Evolutionary conservation across 1,284 basidiomycete species (phyloP), one percentile per base, ranked within the genome.

Genomic region (Irpex lacteus): DNA sequence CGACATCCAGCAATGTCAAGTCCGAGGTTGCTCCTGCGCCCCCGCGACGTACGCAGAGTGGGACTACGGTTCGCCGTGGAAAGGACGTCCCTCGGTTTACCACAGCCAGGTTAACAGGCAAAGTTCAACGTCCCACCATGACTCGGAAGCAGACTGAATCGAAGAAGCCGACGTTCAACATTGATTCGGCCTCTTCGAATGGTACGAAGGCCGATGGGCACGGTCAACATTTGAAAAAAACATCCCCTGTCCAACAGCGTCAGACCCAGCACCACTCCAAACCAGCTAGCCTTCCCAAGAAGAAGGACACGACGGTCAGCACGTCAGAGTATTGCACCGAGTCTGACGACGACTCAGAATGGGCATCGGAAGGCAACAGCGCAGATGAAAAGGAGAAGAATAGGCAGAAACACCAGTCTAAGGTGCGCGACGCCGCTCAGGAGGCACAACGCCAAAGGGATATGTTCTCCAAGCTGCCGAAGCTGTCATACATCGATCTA

Each of bases 391-490:
- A 59, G 68, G 62, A 68, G 50, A 68, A 70, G 68, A 64, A 66
- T 54, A 65, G 68, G 66, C 69, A 68, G 67, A 73, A 69, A 55
- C 77, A 78, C 67, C 76, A 77, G 65, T 71, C 67, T 1, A 74
- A 74, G 8, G 66, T 81, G 19, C 76, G 70, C 9, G 77, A 80
- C 69, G 85, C 83, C 32, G 83, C 81, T n/a, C 64, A 84, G 69
- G 88, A 91, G 71, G 88, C 83, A n/a, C 84, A 88, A 70, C 82
- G 89, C 5, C 86, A 92, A 70, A 82, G 84, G 40, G 86, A 91
- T 15, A 82, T 95, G 82, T 94, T 95, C 71, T 81, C 85, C 63
- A 95, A 94, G 76, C 80, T 90, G 8, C 90, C 92, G 4, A 81
- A 85, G 60, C 80, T 84, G 47, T 85, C 86, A 26, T 88, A 89